Conservation (phyloP, 768 basidiomycete genomes). For the Lepiota brunneoincarnata region DNA sequence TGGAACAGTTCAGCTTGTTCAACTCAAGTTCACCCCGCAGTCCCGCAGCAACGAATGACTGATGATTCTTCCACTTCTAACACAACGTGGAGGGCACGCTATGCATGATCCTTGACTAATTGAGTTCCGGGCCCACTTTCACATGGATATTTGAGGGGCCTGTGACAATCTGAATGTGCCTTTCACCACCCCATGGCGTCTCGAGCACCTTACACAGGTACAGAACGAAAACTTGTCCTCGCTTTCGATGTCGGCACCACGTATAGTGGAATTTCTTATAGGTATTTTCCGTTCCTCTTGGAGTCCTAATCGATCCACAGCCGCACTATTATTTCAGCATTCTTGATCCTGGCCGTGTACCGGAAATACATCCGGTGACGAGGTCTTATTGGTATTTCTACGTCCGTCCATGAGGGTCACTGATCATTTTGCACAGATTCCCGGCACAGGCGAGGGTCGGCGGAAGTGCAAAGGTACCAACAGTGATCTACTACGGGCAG, state of each 20-base stretch:
- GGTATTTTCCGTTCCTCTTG: conserved; percentile 14
- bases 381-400: conserved; percentile 26
- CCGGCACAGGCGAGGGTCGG: conserved; percentile 21
- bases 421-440: conserved; percentile 12
- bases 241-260: conserved; percentile 50
- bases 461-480: conserved; percentile 34
- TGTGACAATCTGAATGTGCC: neutral
- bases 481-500: conserved; percentile 31
- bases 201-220: conserved; percentile 32
- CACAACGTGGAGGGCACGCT: neutral
- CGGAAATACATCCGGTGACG: conserved; percentile 37
- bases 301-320: neutral
- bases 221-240: conserved; percentile 37
- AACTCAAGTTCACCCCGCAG: neutral
- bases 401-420: neutral
- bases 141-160: neutral
- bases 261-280: conserved; percentile 46
- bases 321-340: conserved; percentile 21
- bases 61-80: no score
- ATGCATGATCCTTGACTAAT: neutral
- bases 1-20: neutral
- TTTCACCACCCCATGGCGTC: conserved; percentile 10
- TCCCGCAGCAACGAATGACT: neutral
- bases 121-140: neutral
- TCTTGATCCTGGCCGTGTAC: conserved; percentile 30